phyloP scores from a whole-genome alignment of 2,329 filamentous ascomycete species.

The Rutstroemia sp. region DNA sequence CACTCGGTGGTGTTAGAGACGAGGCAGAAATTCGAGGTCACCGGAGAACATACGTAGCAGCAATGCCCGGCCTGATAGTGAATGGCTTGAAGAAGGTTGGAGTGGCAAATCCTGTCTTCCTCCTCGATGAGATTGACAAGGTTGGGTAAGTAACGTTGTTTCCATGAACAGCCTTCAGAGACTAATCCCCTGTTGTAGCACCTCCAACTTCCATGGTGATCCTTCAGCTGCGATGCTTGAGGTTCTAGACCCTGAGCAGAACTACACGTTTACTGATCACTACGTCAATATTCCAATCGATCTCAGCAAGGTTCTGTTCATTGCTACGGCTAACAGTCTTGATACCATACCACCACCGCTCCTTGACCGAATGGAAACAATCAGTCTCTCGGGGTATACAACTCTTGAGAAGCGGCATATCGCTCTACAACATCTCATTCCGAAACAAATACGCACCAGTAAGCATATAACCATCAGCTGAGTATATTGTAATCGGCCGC shows the following conservation, averaged over 20 bases:
- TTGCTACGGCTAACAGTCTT: slow-evolving; percentile 89
- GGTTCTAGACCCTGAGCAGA: slow-evolving; percentile 95
- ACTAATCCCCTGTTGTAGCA: slow-evolving; percentile 34
- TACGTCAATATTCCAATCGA: slow-evolving; percentile 95
- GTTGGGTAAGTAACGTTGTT: slow-evolving; percentile 43
- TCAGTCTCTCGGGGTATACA: slow-evolving; percentile 88
- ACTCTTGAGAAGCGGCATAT: slow-evolving; percentile 96
- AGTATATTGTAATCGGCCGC: slow-evolving; percentile 9
- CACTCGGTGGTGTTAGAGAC: slow-evolving; percentile 88
- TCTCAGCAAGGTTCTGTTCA: slow-evolving; percentile 92
- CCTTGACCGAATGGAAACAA: slow-evolving; percentile 95
- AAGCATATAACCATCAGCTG: slow-evolving; percentile 12
- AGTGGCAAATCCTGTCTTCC: slow-evolving; percentile 88
- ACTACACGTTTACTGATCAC: slow-evolving; percentile 89
- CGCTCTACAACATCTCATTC: slow-evolving; percentile 84
- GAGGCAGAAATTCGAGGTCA: slow-evolving; percentile 97
- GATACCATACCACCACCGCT: slow-evolving; percentile 94
- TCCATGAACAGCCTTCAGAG: background rate
- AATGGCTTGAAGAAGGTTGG: slow-evolving; percentile 92
- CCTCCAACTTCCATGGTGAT: slow-evolving; percentile 87
- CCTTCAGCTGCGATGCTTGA: slow-evolving; percentile 97
- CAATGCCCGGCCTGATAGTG: slow-evolving; percentile 96
- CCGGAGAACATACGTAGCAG: slow-evolving; percentile 90
- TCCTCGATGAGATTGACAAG: slow-evolving; percentile 98
- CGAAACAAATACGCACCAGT: slow-evolving; percentile 84